A percentile compares a stretch with the other conserved stretches of the same genome.
Evolutionary conservation across 352 stramenopile genomes (phyloP).

Genomic region (Phytopythium helicoides): DNA sequence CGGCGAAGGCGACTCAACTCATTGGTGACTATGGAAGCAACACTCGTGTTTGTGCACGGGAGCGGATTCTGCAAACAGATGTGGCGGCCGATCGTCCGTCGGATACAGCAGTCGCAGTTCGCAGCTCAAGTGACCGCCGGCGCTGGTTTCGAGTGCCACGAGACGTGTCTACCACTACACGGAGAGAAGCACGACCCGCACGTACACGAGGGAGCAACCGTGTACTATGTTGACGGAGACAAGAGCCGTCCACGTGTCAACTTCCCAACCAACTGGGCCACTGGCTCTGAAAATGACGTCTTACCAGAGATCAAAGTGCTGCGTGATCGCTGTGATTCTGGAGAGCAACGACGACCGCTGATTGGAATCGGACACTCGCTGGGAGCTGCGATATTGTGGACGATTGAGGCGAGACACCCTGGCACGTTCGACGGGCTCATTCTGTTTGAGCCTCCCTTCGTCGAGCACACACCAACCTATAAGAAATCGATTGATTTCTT

Average conservation of each 20-base stretch:
- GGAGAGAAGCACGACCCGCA: slow-evolving; percentile 21
- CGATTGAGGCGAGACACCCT: slow-evolving; percentile 28
- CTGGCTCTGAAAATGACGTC: slow-evolving; percentile 12
- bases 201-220: slow-evolving; percentile 3
- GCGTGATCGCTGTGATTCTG: neutral
- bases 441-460: slow-evolving; percentile 47
- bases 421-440: slow-evolving; percentile 43
- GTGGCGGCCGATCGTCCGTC: slow-evolving; percentile 40
- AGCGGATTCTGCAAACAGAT: slow-evolving; percentile 47
- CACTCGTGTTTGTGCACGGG: slow-evolving; percentile 47
- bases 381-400: slow-evolving; percentile 33
- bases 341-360: slow-evolving; percentile 7
- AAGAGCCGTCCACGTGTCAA: slow-evolving; percentile 15
- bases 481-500: slow-evolving; percentile 26
- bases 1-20: too few relatives aligned
- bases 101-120: slow-evolving; percentile 19
- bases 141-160: slow-evolving; percentile 10
- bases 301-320: slow-evolving; percentile 17
- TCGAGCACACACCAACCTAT: slow-evolving; percentile 11
- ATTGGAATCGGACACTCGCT: slow-evolving; percentile 43
- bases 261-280: slow-evolving; percentile 19
- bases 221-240: slow-evolving; percentile 22
- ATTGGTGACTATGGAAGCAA: slow-evolving; percentile 4
- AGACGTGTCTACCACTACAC: slow-evolving; percentile 25
- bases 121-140: slow-evolving; percentile 7